Percentiles rank a stretch among this genome's conserved stretches.
These are phyloP conservation scores for Gentiana macrophylla DNA, from an alignment of 257 asterid species.

Conservation along the genomic window DNA sequence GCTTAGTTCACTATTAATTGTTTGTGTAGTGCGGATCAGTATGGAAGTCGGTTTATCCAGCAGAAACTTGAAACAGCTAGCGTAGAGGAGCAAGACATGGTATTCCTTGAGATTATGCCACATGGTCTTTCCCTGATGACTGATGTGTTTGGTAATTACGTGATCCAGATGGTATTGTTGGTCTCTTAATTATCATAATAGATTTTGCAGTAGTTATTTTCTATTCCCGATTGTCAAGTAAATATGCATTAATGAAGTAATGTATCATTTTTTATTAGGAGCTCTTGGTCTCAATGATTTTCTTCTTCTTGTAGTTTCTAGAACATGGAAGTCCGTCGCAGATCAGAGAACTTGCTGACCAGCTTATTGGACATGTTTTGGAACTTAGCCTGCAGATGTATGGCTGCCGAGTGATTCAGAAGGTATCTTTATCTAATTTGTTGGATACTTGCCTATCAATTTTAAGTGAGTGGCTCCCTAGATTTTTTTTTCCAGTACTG, in stretches of 20 bases:
- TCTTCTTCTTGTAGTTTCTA: slow-evolving; percentile 43
- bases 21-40: slow-evolving; percentile 71
- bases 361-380: slow-evolving; percentile 60
- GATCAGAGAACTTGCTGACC: slow-evolving; percentile 56
- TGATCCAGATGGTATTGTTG: slow-evolving; percentile 62
- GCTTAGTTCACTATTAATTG: background rate
- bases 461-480: background rate
- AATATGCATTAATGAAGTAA: background rate
- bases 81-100: slow-evolving; percentile 61
- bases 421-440: slow-evolving; percentile 31
- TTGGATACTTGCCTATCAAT: background rate
- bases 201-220: background rate
- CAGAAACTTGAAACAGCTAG: slow-evolving; percentile 79
- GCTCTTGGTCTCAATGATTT: slow-evolving; percentile 2
- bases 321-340: slow-evolving; percentile 70
- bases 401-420: slow-evolving; percentile 86
- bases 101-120: slow-evolving; percentile 67
- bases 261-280: too few species aligned
- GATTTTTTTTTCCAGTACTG: background rate
- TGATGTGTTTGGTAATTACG: slow-evolving; percentile 86
- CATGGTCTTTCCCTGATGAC: slow-evolving; percentile 70
- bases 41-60: slow-evolving; percentile 78
- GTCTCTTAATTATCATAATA: background rate
- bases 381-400: slow-evolving; percentile 82
- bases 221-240: background rate